Base-by-base conservation (phyloP, 768 basidiomycete species). In the Pholiota microspora region DNA sequence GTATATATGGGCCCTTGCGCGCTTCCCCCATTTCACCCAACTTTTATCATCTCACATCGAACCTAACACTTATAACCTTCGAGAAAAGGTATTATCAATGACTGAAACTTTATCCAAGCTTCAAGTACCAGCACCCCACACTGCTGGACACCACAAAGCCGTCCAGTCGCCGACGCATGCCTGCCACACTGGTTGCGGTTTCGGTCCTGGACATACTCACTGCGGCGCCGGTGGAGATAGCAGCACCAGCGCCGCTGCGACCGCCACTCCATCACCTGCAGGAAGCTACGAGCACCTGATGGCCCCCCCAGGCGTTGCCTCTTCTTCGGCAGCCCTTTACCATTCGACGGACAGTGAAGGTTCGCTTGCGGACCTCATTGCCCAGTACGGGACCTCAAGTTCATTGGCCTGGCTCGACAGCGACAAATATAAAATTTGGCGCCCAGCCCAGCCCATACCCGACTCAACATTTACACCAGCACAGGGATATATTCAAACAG, bases 71-170 rank as follows among this genome's bases (percentile, higher is more conserved):
- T 16, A 42, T 42, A 40, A 18, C 7, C 18, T 10, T 8, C 16
- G 9, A 42, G 8, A 42, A 15, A 23, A 42, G 9, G 4, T 23
- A 42, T 16, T 23, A 42, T 9, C 7, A 23, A 42, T 42, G 40
- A 7, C 40, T 7, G 16, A 42, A 7, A 42, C 40, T 42, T 40
- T 42, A 16, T 42, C 40, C 7, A 6, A 6, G 8, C 40, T 42
- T 42, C 40, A 42, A 23, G 21, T 42, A 3, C 40, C 40, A 23
- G 21, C 13, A 4, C 62, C 54, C 7, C 7, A 31, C 60, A 64
- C 40, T 42, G 2, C 40, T 23, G 18, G 40, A 12, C 40, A 42
- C 7, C 40, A 42, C 21, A 42, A 42, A 23, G 10, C 38, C 4
- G 40, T 42, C 9, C 40, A 42, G 8, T 21, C 40, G 21, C 40